Percentiles rank a stretch among this genome's conserved stretches.
Evolutionary conservation across 1,284 basidiomycete species (phyloP).

Genomic region (Naganishia sp.): DNA sequence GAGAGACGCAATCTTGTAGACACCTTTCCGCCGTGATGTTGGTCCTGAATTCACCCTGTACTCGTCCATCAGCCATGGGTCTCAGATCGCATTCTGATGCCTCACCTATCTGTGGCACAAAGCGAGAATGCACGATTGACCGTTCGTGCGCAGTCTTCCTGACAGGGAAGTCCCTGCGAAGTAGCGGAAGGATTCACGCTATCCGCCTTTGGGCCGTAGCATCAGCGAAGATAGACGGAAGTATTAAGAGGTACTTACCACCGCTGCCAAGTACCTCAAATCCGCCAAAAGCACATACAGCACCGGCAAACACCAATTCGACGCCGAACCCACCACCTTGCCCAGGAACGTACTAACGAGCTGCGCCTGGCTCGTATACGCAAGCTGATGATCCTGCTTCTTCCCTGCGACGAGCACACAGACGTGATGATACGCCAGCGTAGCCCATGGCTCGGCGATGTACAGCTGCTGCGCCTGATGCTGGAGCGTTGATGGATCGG

Average conservation of each 20-base stretch:
- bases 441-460: constrained; percentile 8
- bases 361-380: constrained; percentile 18
- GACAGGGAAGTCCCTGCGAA: constrained; percentile 63
- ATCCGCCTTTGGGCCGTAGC: constrained; percentile 4
- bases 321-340: constrained; percentile 68
- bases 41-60: constrained; percentile 64
- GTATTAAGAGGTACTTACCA: constrained; percentile 8
- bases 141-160: constrained; percentile 87
- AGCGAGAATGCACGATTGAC: constrained; percentile 89
- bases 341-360: constrained; percentile 66
- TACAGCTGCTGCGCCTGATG: constrained; percentile 2
- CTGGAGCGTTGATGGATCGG: constrained; percentile 14
- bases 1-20: constrained; percentile 90
- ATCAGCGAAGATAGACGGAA: neutral
- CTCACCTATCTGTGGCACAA: constrained; percentile 84
- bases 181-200: constrained; percentile 49
- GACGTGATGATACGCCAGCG: constrained; percentile 8
- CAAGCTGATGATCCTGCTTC: constrained; percentile 6
- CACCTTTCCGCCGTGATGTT: constrained; percentile 86
- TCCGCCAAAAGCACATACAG: constrained; percentile 77
- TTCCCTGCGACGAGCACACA: neutral
- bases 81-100: neutral
- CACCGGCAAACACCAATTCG: constrained; percentile 77
- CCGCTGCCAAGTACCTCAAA: constrained; percentile 69
- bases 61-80: neutral